phyloP scores from a whole-genome alignment of 2,329 filamentous ascomycete species.

The Byssothecium circinans region DNA sequence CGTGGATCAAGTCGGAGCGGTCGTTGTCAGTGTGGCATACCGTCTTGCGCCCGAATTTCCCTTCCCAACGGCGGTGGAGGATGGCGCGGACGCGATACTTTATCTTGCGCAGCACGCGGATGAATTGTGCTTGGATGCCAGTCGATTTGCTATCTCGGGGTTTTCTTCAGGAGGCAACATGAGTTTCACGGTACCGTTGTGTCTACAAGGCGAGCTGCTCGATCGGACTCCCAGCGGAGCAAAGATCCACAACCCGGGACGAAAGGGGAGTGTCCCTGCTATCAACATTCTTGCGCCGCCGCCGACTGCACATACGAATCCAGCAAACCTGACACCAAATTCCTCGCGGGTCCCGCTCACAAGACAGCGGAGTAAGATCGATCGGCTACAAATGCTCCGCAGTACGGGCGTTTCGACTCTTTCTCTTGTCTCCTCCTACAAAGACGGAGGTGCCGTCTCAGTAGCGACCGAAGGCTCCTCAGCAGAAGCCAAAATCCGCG shows the following conservation, averaged over 20 bases:
- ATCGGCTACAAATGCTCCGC: slow-evolving; percentile 39
- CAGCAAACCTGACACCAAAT: slow-evolving; percentile 27
- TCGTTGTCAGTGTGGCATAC: slow-evolving; percentile 64
- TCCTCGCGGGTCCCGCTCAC: slow-evolving; percentile 39
- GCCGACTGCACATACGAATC: slow-evolving; percentile 11
- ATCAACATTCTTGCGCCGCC: slow-evolving; percentile 20
- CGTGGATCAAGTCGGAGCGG: slow-evolving; percentile 57
- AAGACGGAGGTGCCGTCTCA: slow-evolving; percentile 36
- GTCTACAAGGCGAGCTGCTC: slow-evolving; percentile 54
- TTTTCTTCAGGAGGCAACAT: slow-evolving; percentile 67
- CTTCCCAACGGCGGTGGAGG: slow-evolving; percentile 65
- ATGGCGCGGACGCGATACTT: slow-evolving; percentile 63
- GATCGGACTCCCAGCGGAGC: slow-evolving; percentile 32
- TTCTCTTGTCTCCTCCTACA: slow-evolving; percentile 41
- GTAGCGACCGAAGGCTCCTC: slow-evolving; percentile 40
- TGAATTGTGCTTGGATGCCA: slow-evolving; percentile 59
- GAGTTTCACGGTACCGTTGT: slow-evolving; percentile 62
- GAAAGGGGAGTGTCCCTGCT: slow-evolving; percentile 29
- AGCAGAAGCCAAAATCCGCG: slow-evolving; percentile 52
- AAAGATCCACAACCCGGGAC: slow-evolving; percentile 28
- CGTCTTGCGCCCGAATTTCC: slow-evolving; percentile 63
- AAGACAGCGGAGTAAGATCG: slow-evolving; percentile 35
- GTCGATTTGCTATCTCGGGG: slow-evolving; percentile 61
- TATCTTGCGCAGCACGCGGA: slow-evolving; percentile 60
- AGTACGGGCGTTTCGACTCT: slow-evolving; percentile 38